A percentile compares a stretch with the other conserved stretches of the same genome.
Conservation (phyloP, 169 alveolate genomes). For the Plasmodium gonderi region DNA sequence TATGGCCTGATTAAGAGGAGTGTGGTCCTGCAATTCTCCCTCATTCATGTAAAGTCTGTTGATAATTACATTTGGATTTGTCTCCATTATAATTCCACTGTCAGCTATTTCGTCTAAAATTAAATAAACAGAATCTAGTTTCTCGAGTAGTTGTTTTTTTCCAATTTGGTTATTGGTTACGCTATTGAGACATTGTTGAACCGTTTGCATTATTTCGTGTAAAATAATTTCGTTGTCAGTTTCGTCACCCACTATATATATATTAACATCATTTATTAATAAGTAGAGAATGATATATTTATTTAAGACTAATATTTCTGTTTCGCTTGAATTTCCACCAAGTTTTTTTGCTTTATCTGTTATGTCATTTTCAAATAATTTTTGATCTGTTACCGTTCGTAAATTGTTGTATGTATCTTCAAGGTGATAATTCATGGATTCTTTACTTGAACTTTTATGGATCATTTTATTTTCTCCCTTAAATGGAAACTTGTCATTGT, state of each 20-base stretch:
- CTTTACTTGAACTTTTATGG: slow-evolving; percentile 7
- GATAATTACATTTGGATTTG: slow-evolving; percentile 24
- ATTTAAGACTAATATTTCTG: slow-evolving; percentile 44
- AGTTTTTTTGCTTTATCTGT: slow-evolving; percentile 50
- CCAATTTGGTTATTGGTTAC: slow-evolving; percentile 79
- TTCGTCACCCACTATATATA: slow-evolving; percentile 78
- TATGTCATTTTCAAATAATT: slow-evolving; percentile 18
- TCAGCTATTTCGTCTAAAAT: slow-evolving; percentile 83
- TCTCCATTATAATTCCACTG: slow-evolving; percentile 79
- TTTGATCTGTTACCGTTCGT: slow-evolving; percentile 39
- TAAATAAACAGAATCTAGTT: slow-evolving; percentile 81
- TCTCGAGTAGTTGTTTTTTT: slow-evolving; percentile 74
- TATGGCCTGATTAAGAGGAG: slow-evolving; percentile 61
- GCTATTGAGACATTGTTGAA: slow-evolving; percentile 66
- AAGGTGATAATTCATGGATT: not conserved
- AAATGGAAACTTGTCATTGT: slow-evolving; percentile 20
- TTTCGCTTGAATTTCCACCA: slow-evolving; percentile 74
- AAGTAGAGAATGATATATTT: slow-evolving; percentile 66
- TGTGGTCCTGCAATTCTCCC: slow-evolving; percentile 43
- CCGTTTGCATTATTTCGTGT: slow-evolving; percentile 77
- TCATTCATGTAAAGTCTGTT: slow-evolving; percentile 53
- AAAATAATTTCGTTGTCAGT: slow-evolving; percentile 80
- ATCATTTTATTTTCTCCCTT: slow-evolving; percentile 33
- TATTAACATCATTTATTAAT: slow-evolving; percentile 21
- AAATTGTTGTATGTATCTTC: slow-evolving; percentile 54